Evolutionary conservation across 2,329 filamentous ascomycete species (phyloP), one percentile per base, ranked within the genome.

Genomic region (Fusarium stilboides): DNA sequence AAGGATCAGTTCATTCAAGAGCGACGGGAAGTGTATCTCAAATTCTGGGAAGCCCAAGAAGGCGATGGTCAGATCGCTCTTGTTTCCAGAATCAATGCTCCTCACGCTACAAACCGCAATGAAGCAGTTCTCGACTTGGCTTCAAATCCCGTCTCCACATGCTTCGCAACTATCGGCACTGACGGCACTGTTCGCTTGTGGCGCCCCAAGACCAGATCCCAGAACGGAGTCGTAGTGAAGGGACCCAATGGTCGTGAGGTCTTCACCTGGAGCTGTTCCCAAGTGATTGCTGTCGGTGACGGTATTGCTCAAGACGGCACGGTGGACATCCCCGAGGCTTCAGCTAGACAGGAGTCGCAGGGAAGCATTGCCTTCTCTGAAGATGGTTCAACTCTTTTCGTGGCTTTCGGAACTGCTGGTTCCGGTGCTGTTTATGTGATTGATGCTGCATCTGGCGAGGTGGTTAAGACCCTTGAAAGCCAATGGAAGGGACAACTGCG

Each of bases 121-220:
- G 85, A 88, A 44, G 82, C 85, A 6, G 86, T 98, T 3, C 86
- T 97, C 33, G 91, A 91, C 70, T 83, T 98, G 8, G 88, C 88
- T 4, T 86, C 91, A 17, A 90, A 94, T 67, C 92, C 93, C 5
- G 85, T 82, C 5, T 86, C 86, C 9, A 82, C 88, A 49, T 89
- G 91, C 46, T 98, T 98, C 77, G 92, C 93, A 10, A 97, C 94
- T 2, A 85, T 97, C 39, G 96, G 95, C 36, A 88, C 91, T 57
- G 95, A 99, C 77, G 90, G 90, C 13, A 82, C 88, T 22, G 87
- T 97, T 37, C 89, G 93, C 39, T 83, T 96, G 47, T 99, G 96
- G 96, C 87, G 87, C n/a, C 89, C 92, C 13, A 92, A 88, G 77
- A 85, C 87, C 8, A 87, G 92, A 45, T 86, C 89, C 66, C 88